Evolutionary conservation across 2,329 filamentous ascomycete species (phyloP), one percentile per base, ranked within the genome.

Genomic region (Fusarium sp.): DNA sequence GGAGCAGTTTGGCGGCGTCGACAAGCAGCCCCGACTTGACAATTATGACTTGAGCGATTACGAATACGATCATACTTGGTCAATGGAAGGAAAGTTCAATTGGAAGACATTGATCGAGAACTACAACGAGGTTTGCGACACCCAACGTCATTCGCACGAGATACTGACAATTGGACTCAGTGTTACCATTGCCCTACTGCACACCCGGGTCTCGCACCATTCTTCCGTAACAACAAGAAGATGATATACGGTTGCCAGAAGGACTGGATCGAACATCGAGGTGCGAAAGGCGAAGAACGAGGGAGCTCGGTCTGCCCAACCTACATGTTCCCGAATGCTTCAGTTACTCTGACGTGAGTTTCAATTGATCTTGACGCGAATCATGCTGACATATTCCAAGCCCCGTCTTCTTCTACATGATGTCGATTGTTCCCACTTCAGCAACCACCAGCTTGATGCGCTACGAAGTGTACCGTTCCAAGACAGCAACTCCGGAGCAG

Each of bases 71-170:
- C 86, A 89, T 73, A 77, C 77, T 18, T 89, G 85, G 85, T 82
- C 86, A 64, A 84, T 87, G 82, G 82, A 86, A 37, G 84, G 84
- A 1, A 81, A 84, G 27, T 87, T 85, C 75, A 89, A 89, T 78
- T 89, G 87, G 87, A 89, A 89, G 78, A 85, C 85, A n/a, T 76
- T 88, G 23, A 84, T 84, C n/a, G 88, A 90, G 74, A 90, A 90
- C 78, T 90, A 89, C 80, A 90, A 91, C 72, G 88, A 65, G 53
- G 62, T 59, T 18, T 30, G 62, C 15, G 6, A 37, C 4, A 48
- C 11, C 23, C 9, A 31, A 34, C 31, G 10, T 44, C 7, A 15
- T 30, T 43, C 27, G 3, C 16, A 27, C n/a, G 18, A 47, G 5
- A 16, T 46, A n/a, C 39, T 62, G 9, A 56, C 16, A 34, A 18